phyloP scores from a whole-genome alignment of 805 yeast species.

The Saccharomycopsis fermentans region DNA sequence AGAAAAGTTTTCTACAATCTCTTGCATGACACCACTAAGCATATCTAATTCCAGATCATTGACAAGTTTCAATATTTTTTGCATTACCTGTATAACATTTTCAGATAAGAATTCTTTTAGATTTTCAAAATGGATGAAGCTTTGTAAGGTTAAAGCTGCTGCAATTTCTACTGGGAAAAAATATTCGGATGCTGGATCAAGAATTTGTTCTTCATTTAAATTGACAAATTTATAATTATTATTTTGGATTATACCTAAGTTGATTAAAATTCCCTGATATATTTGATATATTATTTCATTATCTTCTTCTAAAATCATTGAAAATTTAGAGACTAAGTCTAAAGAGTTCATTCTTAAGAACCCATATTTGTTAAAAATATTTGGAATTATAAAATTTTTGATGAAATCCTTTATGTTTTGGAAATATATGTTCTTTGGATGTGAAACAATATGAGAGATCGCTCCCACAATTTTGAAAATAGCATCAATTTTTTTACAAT shows the following conservation, averaged over 20 bases:
- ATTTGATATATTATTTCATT: slow-evolving; percentile 24
- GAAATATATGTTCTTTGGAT: slow-evolving; percentile 45
- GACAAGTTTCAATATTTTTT: slow-evolving; percentile 60
- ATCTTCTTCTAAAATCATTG: slow-evolving; percentile 45
- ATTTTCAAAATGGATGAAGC: slow-evolving; percentile 48
- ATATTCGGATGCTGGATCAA: slow-evolving; percentile 31
- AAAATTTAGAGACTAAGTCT: slow-evolving; percentile 55
- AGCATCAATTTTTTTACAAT: slow-evolving; percentile 66
- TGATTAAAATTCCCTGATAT: slow-evolving; percentile 29
- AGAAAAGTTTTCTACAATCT: slow-evolving; percentile 81
- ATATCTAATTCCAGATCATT: slow-evolving; percentile 81
- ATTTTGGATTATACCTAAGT: slow-evolving; percentile 6
- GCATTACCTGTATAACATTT: slow-evolving; percentile 74
- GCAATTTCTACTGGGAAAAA: slow-evolving; percentile 71
- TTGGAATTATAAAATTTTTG: slow-evolving; percentile 56
- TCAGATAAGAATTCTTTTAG: slow-evolving; percentile 60
- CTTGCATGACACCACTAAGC: slow-evolving; percentile 86
- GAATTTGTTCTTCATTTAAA: slow-evolving; percentile 3
- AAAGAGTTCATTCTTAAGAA: slow-evolving; percentile 71
- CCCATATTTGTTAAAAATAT: slow-evolving; percentile 47
- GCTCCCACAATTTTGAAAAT: slow-evolving; percentile 70
- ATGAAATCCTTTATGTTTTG: slow-evolving; percentile 61
- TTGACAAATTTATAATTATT: slow-evolving; percentile 1
- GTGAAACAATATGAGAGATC: slow-evolving; percentile 48
- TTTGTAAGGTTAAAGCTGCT: slow-evolving; percentile 79